Evolutionary conservation across 2,329 filamentous ascomycete species (phyloP).

Genomic region (Alternaria infectoria): DNA sequence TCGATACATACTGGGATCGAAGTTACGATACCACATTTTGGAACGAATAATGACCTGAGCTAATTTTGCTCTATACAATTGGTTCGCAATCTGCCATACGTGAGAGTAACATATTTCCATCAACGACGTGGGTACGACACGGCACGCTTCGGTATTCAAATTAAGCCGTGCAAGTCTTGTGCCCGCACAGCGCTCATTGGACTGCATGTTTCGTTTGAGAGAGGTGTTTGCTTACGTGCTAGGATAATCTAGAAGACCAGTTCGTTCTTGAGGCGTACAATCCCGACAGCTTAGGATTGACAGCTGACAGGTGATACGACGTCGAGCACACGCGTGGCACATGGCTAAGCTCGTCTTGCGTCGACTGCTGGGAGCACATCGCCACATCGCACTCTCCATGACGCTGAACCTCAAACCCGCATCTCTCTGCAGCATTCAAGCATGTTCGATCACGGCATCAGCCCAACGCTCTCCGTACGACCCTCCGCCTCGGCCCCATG

Average conservation of each 20-base stretch:
- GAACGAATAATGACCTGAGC: constrained; percentile 30
- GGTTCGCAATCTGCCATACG: constrained; percentile 1
- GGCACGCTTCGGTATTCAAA: background rate
- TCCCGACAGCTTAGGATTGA: background rate
- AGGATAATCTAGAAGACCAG: background rate
- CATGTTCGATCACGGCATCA: background rate
- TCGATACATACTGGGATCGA: constrained; percentile 13
- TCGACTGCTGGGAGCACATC: background rate
- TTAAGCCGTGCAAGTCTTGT: constrained; percentile 7
- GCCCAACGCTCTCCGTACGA: background rate
- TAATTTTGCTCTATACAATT: constrained; percentile 15
- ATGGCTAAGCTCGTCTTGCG: background rate
- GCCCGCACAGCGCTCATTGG: background rate
- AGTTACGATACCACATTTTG: constrained; percentile 19
- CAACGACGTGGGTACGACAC: background rate
- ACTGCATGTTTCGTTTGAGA: background rate
- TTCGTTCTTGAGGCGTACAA: background rate
- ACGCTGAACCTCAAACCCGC: background rate
- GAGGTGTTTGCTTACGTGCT: constrained; percentile 9
- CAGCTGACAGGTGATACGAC: background rate
- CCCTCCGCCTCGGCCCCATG: background rate
- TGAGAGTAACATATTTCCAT: constrained; percentile 2
- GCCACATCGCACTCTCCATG: background rate
- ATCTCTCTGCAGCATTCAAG: background rate
- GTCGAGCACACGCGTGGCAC: background rate